Conservation (phyloP, 768 basidiomycete genomes). For the Rhodocollybia butyracea region DNA sequence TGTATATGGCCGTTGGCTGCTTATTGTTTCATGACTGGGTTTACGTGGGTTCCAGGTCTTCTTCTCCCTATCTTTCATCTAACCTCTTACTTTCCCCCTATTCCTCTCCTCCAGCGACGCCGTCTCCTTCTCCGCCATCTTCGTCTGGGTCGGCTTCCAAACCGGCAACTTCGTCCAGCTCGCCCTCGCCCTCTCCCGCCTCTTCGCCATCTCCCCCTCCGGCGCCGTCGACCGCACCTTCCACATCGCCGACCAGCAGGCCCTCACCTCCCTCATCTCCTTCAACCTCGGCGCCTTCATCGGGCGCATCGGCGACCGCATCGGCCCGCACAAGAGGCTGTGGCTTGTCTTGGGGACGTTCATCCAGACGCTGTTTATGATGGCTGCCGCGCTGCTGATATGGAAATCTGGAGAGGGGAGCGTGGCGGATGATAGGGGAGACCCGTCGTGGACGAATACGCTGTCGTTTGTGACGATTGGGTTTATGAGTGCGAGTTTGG, state of each 20-base stretch:
- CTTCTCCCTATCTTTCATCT: not conserved
- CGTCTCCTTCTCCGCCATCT: conserved; percentile 74
- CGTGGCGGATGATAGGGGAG: conserved; percentile 49
- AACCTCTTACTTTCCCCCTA: not conserved
- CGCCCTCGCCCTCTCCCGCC: conserved; percentile 74
- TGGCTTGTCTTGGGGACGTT: conserved; percentile 76
- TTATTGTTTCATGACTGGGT: conserved; percentile 80
- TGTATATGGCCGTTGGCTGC: conserved; percentile 54
- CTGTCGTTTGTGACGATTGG: conserved; percentile 69
- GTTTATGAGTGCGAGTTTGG: conserved; percentile 79
- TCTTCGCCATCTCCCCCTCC: conserved; percentile 52
- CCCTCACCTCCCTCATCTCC: conserved; percentile 72
- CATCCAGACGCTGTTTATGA: conserved; percentile 72
- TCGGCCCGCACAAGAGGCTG: conserved; percentile 67
- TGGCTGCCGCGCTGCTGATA: conserved; percentile 65
- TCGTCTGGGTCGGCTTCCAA: conserved; percentile 85
- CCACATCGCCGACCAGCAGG: conserved; percentile 81
- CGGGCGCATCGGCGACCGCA: conserved; percentile 80
- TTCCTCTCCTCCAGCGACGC: conserved; percentile 45
- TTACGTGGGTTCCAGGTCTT: conserved; percentile 47
- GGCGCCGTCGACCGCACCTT: conserved; percentile 55
- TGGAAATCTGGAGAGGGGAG: conserved; percentile 65
- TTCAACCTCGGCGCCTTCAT: conserved; percentile 77
- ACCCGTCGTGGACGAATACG: conserved; percentile 69
- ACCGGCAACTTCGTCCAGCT: conserved; percentile 79